Conservation (phyloP, 331 rosid species). For the Stylosanthes scabra region DNA sequence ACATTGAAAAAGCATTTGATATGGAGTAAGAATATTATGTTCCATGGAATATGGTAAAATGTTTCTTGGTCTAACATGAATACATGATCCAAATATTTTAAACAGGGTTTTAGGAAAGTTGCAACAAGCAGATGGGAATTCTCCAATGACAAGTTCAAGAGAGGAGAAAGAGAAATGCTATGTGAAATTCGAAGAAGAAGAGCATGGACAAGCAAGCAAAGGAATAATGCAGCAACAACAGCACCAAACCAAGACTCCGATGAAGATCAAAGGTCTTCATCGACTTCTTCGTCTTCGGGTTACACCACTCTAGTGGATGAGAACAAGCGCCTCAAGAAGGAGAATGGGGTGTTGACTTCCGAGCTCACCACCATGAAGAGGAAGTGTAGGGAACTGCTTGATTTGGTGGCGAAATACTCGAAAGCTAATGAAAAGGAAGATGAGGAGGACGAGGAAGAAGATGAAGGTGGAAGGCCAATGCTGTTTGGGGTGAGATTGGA, state of each 20-base stretch:
- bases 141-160: conserved; percentile 74
- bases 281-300: conserved; percentile 73
- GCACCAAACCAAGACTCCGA: conserved; percentile 50
- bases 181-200: conserved; percentile 78
- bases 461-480: conserved; percentile 63
- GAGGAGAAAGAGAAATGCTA: conserved; percentile 68
- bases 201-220: conserved; percentile 65
- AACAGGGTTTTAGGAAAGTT: conserved; percentile 87
- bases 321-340: conserved; percentile 81
- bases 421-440: conserved; percentile 27
- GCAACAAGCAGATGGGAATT: conserved; percentile 92
- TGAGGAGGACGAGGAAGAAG: conserved; percentile 34
- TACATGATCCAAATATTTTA: too few relatives aligned
- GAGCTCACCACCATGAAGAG: conserved; percentile 74
- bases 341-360: conserved; percentile 67
- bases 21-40: too few relatives aligned
- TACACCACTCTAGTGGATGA: conserved; percentile 63
- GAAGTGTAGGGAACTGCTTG: conserved; percentile 76
- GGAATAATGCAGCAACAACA: background rate
- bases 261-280: conserved; percentile 85
- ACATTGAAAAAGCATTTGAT: too few relatives aligned
- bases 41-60: too few relatives aligned
- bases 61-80: too few relatives aligned
- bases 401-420: conserved; percentile 59
- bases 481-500: conserved; percentile 89